Evolutionary conservation across 2,329 filamentous ascomycete genomes (phyloP), one percentile per base, ranked within the genome.

Genomic region (Venturiaceae sp.): DNA sequence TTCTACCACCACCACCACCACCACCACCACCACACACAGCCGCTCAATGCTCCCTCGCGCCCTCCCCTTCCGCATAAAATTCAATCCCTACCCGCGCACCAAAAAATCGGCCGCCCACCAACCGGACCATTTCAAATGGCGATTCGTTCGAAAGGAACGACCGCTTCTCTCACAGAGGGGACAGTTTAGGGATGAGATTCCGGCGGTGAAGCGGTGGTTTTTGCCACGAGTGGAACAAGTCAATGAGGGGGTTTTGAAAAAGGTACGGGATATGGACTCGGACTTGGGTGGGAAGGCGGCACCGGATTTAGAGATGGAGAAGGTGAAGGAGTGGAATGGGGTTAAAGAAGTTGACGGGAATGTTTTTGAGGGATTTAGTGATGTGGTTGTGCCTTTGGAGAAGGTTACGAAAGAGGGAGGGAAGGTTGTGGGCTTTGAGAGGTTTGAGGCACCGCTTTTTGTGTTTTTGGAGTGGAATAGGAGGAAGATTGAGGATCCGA

Each of bases 381-480:
- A 76, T 28, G 74, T 76, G 1, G 68, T 79, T 3, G 78, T 87
- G 2, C 82, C 83, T 1, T 73, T 87, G 5, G 85, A 88, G 65
- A 72, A 37, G 23, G 23, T 85, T 47, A 82, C 77, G 58, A 50
- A 57, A 60, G 37, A 28, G 58, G 16, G 39, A 58, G 8, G 56
- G 77, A 74, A 65, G 7, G 28, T n/a, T 11, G 39, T 30, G 19
- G 16, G 9, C 32, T 89, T 84, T 66, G 78, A 76, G 30, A 80
- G 80, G 54, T 76, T 88, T 50, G 67, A 81, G 28, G 83, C 83
- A 1, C 82, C 85, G 0, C 72, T 95, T 0, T 75, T 75, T 37
- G 77, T 92, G 34, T 82, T 95, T 52, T 71, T 86, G 16, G 78
- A 83, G 58, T 78, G 80, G 78, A 70, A 74, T 32, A 63, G 64